Evolutionary conservation across 2,329 filamentous ascomycete species (phyloP), one percentile per base, ranked within the genome.

Genomic region (Cladobotryum protrusum): DNA sequence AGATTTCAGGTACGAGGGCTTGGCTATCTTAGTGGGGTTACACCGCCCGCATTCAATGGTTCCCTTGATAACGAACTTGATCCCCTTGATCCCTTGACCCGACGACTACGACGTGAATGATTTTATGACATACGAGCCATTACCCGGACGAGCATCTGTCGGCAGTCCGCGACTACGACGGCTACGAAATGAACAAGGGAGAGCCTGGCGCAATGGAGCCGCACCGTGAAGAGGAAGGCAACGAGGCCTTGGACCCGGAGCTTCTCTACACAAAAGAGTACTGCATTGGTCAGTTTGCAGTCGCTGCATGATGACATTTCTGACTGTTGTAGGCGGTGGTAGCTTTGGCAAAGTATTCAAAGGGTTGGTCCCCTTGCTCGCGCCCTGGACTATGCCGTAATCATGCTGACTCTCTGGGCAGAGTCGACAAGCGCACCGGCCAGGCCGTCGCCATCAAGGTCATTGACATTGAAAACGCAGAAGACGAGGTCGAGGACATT

Each of bases 261-360:
- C 82, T 85, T 54, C 78, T 97, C 47, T 99, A 96, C 70, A 95
- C 89, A 54, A 96, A 95, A 72, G 88, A 93, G 69, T 89, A 84
- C 65, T 91, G 87, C 73, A 92, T 93, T 69, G 87, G 86, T 89
- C 70, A 60, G 80, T 24, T 40, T 18, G 48, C 20, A 52, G 47
- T 15, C n/a, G 14, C 9, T 15, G 15, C n/a, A 11, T 15, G 3
- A n/a, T 45, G n/a, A 17, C 29, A 44, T 43, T 45, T 51, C 59
- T 63, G 61, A 63, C 63, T 47, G 48, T 54, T 54, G 32, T 61
- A 90, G 92, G 93, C 60, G 93, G 93, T 60, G 93, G 93, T 54
- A 97, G 92, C 70, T 99, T 99, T 73, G 93, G 93, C 64, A 95
- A 95, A 71, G 93, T 99, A 54, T 99, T 92, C 79, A 97, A 97